phyloP scores from a whole-genome alignment of 371 early-diverging fungal genomes.

The Apophysomyces trapeziformis region DNA sequence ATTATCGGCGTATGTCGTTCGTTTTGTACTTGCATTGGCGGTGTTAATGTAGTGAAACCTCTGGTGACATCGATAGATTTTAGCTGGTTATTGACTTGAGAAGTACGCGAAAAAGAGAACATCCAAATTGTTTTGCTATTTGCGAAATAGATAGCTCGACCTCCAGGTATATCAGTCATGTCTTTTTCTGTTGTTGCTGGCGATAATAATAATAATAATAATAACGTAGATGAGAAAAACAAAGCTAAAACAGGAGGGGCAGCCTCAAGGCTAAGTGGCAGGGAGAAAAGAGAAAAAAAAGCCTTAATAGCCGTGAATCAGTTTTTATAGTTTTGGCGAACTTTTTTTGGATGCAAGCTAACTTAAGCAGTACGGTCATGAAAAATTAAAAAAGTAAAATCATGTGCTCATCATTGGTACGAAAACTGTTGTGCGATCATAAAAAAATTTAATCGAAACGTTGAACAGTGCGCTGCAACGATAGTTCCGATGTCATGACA shows the following conservation, averaged over 20 bases:
- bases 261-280: background rate
- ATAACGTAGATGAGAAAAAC: background rate
- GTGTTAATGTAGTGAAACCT: slow-evolving; percentile 25
- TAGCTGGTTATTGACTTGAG: slow-evolving; percentile 25
- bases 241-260: background rate
- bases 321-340: slow-evolving; percentile 1
- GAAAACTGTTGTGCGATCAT: too few relatives aligned
- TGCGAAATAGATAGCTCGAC: slow-evolving; percentile 25
- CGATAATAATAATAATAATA: background rate
- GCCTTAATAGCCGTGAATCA: too few relatives aligned
- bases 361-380: background rate
- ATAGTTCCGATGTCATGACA: too few relatives aligned
- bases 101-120: slow-evolving; percentile 25
- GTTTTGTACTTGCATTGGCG: slow-evolving; percentile 27
- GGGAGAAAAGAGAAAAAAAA: background rate
- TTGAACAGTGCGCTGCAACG: too few relatives aligned
- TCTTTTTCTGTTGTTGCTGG: background rate
- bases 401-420: too few relatives aligned
- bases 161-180: slow-evolving; percentile 1
- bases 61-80: slow-evolving; percentile 21
- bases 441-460: too few relatives aligned
- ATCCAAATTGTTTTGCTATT: slow-evolving; percentile 23
- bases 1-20: background rate
- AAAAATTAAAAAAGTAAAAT: background rate
- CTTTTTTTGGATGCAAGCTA: background rate